Conservation (phyloP, 1,284 basidiomycete genomes). For the Fereydounia khargensis region DNA sequence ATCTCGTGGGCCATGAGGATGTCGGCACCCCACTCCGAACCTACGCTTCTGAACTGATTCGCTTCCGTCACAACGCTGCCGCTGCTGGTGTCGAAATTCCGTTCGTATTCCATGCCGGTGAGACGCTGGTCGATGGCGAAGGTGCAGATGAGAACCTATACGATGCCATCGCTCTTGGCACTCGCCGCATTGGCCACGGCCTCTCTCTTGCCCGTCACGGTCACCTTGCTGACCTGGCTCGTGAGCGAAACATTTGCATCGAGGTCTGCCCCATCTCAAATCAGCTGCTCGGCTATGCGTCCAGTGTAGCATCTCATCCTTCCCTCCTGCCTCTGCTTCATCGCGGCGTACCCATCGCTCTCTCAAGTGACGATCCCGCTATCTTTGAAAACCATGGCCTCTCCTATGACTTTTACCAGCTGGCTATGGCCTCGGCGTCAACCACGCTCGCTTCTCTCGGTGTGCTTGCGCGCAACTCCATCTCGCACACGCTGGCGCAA, state of each 20-base stretch:
- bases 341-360: constrained; percentile 68
- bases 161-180: constrained; percentile 73
- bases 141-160: constrained; percentile 71
- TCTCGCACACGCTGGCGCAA: constrained; percentile 19
- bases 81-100: constrained; percentile 69
- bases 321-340: constrained; percentile 63
- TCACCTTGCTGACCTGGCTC: constrained; percentile 67
- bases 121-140: constrained; percentile 70
- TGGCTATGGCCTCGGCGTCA: constrained; percentile 13
- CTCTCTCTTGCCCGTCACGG: constrained; percentile 74
- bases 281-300: constrained; percentile 34
- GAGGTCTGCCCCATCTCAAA: constrained; percentile 62
- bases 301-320: constrained; percentile 21
- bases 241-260: constrained; percentile 66
- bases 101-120: constrained; percentile 76
- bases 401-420: constrained; percentile 40
- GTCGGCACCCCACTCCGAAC: constrained; percentile 65
- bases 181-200: constrained; percentile 75
- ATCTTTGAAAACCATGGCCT: constrained; percentile 73
- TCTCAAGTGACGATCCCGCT: constrained; percentile 72
- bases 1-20: constrained; percentile 76
- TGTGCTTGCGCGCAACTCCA: constrained; percentile 20
- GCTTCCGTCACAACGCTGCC: constrained; percentile 65
- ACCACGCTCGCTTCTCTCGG: constrained; percentile 22
- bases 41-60: constrained; percentile 67